Base-by-base conservation (phyloP, 257 asterid species). In the Anisodus tanguticus region DNA sequence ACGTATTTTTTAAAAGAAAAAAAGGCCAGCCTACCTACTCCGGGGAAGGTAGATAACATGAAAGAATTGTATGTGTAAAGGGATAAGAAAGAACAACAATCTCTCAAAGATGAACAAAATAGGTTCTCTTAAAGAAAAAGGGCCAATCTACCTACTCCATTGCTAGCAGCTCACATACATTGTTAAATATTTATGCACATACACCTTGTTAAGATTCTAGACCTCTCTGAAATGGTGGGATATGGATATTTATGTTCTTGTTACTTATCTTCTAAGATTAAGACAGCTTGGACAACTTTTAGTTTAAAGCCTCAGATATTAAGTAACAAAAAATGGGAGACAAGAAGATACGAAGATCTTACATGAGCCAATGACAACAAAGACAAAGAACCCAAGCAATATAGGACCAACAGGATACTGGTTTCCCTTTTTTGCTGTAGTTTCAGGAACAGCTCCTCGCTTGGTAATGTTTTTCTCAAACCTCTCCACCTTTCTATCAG, bases 291-390 rank as follows among this genome's bases (percentile, higher is more conserved):
- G 26, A 76, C 26, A 47, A 41, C 49, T 6, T 57, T 57, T 12
- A 11, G 19, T 12, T 10, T 6, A 49, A 10, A 5, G 19, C 12
- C 43, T 49, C 43, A 3, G 45, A n/a, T 45, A 71, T 71, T 37
- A 71, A 71, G 58, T n/a, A 43, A 43, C 9, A 49, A 12, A 74
- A 59, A 51, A 51, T 3, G 6, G 15, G 13, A 83, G 63, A 68
- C 22, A 47, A 4, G n/a, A 54, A 80, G 13, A 26, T 26, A 6
- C 60, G 70, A 31, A 79, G 58, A 85, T 12, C 93, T 94, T 93
- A 94, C 98, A 94, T 83, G 98, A 96, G 82, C 98, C 98, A 51
- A 97, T 92, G 92, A 97, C 98, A 16, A 97, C 98, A 81, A 97
- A 97, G 45, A 97, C 82, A 84, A 96, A 96, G 85, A 96, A 96